Conservation (phyloP, 2,329 filamentous ascomycete genomes). For the Phyllosticta paracitricarpa region DNA sequence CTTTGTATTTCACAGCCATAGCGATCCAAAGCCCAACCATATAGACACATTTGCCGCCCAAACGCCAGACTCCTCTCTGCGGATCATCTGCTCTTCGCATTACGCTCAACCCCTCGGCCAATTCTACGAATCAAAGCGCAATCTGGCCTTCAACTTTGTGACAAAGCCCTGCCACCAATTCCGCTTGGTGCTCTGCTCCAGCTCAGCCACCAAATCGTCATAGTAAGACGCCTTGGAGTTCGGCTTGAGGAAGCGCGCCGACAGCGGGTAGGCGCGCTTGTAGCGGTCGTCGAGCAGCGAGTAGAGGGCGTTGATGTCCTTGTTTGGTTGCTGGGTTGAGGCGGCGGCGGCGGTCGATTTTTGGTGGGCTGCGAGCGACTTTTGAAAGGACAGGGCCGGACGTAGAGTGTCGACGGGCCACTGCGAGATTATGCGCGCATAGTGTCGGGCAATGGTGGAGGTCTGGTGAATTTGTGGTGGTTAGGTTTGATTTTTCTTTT, state of each 20-base stretch:
- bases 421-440: slow-evolving; percentile 38
- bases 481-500: not conserved
- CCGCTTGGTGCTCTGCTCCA: slow-evolving; percentile 25
- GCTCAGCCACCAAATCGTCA: slow-evolving; percentile 25
- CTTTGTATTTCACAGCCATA: too few species aligned
- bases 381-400: slow-evolving; percentile 37
- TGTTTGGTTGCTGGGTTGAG: slow-evolving; percentile 24
- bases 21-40: too few species aligned
- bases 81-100: not conserved
- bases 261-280: slow-evolving; percentile 30
- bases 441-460: slow-evolving; percentile 35
- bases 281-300: slow-evolving; percentile 52
- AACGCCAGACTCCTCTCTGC: too few species aligned
- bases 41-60: too few species aligned
- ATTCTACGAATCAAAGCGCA: slow-evolving; percentile 17
- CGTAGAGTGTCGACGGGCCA: slow-evolving; percentile 43
- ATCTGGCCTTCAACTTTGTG: slow-evolving; percentile 29
- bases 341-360: not conserved
- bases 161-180: slow-evolving; percentile 25
- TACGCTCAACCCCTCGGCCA: not conserved
- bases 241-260: slow-evolving; percentile 21
- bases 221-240: slow-evolving; percentile 27
- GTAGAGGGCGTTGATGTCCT: slow-evolving; percentile 48
- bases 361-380: slow-evolving; percentile 33
- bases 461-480: not conserved